Evolutionary conservation across 2,329 filamentous ascomycete species (phyloP).

Genomic region (Hypoxylon sp.): DNA sequence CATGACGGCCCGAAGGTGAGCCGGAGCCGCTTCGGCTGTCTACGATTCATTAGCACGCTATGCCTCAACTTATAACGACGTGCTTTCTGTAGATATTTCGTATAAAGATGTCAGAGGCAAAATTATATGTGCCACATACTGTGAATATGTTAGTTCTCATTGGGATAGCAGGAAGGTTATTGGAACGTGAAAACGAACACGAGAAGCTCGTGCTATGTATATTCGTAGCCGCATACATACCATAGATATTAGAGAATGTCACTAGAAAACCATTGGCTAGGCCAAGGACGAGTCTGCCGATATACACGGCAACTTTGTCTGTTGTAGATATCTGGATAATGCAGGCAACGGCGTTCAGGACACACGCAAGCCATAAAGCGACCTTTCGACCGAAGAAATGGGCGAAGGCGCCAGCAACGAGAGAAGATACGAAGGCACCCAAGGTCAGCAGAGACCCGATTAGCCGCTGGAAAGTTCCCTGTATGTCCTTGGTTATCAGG

Average conservation of each 20-base stretch:
- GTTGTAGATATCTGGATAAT: conserved; percentile 60
- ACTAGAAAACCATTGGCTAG: conserved; percentile 60
- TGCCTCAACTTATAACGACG: neutral
- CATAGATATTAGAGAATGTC: conserved; percentile 61
- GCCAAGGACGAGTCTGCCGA: conserved; percentile 60
- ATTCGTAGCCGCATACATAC: conserved; percentile 11
- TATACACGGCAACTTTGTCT: conserved; percentile 57
- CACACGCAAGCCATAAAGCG: conserved; percentile 62
- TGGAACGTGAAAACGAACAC: neutral
- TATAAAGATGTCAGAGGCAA: neutral
- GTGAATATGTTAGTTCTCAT: conserved; percentile 12
- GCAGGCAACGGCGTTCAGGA: conserved; percentile 58
- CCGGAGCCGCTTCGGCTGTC: conserved; percentile 61
- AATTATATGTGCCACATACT: conserved; percentile 24
- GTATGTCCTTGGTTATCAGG: conserved; percentile 44
- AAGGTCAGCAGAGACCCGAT: conserved; percentile 65
- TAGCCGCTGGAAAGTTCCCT: conserved; percentile 64
- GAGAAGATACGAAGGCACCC: conserved; percentile 63
- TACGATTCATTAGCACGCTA: conserved; percentile 17
- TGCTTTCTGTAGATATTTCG: neutral
- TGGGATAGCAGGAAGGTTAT: neutral
- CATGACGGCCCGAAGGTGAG: conserved; percentile 62
- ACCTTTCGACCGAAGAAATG: conserved; percentile 60
- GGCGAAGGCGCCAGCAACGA: conserved; percentile 61
- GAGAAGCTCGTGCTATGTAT: neutral